These are phyloP conservation scores for Talaromyces sp. DNA, from an alignment of 2,329 filamentous ascomycete species.

Conservation along the genomic window DNA sequence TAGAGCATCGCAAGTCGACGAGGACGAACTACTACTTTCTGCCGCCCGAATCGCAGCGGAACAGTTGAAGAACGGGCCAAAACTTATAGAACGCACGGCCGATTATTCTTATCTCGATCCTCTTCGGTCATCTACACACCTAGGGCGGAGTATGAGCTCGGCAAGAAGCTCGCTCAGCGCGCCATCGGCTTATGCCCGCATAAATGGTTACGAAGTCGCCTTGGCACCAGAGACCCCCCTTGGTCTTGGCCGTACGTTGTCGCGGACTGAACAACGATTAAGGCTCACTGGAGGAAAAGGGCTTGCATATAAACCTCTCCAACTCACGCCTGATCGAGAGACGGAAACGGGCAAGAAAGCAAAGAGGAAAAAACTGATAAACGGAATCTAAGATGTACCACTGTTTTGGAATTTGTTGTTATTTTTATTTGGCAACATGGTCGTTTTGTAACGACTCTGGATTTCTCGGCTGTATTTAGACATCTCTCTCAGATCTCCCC, in stretches of 20 bases:
- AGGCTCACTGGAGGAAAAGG: slow-evolving; percentile 38
- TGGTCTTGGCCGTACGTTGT: slow-evolving; percentile 34
- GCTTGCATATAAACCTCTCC: slow-evolving; percentile 35
- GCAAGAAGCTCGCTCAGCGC: slow-evolving; percentile 19
- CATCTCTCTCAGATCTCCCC: neutral
- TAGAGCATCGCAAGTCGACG: slow-evolving; percentile 27
- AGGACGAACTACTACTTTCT: slow-evolving; percentile 37
- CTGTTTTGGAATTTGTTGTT: neutral
- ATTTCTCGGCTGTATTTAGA: neutral
- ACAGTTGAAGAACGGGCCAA: slow-evolving; percentile 30
- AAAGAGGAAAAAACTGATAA: slow-evolving; percentile 1
- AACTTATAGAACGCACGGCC: slow-evolving; percentile 22
- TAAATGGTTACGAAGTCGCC: slow-evolving; percentile 37
- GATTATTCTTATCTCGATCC: slow-evolving; percentile 19
- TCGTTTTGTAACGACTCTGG: neutral
- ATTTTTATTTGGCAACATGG: neutral
- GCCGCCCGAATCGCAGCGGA: slow-evolving; percentile 37
- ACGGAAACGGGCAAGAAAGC: slow-evolving; percentile 8
- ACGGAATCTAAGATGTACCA: neutral
- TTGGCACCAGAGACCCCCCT: slow-evolving; percentile 32
- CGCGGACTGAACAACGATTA: slow-evolving; percentile 39
- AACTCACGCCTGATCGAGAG: slow-evolving; percentile 20
- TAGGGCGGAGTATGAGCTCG: slow-evolving; percentile 19
- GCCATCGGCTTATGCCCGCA: slow-evolving; percentile 21
- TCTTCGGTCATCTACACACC: slow-evolving; percentile 21